phyloP scores from a whole-genome alignment of 2,329 filamentous ascomycete species.

The Talaromyces rugulosus region DNA sequence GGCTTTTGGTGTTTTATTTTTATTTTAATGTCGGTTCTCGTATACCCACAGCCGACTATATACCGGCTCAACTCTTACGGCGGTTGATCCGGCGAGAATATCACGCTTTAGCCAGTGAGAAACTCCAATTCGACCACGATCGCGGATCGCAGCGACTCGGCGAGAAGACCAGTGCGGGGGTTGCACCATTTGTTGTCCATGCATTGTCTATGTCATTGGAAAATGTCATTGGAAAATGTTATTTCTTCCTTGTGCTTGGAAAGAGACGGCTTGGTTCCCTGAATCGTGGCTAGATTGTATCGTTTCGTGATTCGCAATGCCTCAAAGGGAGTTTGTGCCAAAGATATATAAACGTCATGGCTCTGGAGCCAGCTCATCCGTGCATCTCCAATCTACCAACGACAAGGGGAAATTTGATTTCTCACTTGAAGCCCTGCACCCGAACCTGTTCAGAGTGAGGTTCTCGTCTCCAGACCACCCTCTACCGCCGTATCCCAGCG shows the following conservation, averaged over 20 bases:
- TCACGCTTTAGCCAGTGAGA: neutral
- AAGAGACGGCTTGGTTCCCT: neutral
- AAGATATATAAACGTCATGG: constrained; percentile 31
- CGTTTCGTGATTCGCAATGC: constrained; percentile 33
- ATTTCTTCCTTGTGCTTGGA: neutral
- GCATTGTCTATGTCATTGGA: neutral
- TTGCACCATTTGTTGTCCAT: neutral
- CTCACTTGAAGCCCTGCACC: constrained; percentile 58
- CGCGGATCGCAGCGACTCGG: neutral
- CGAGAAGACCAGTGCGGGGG: neutral
- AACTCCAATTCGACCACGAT: neutral
- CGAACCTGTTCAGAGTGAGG: constrained; percentile 64
- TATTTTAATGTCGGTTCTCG: no score
- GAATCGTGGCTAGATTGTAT: neutral
- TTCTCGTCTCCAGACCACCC: constrained; percentile 61
- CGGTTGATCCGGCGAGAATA: no score
- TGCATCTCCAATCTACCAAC: constrained; percentile 43
- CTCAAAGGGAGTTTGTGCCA: constrained; percentile 46
- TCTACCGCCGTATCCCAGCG: constrained; percentile 62
- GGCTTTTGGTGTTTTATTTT: no score
- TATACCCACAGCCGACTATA: no score
- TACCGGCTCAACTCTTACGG: no score
- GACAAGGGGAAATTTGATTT: constrained; percentile 50
- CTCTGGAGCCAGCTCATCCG: constrained; percentile 16
- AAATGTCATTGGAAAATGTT: neutral